phyloP scores from a whole-genome alignment of 2,329 filamentous ascomycete species.

The Pseudonectria buxi region DNA sequence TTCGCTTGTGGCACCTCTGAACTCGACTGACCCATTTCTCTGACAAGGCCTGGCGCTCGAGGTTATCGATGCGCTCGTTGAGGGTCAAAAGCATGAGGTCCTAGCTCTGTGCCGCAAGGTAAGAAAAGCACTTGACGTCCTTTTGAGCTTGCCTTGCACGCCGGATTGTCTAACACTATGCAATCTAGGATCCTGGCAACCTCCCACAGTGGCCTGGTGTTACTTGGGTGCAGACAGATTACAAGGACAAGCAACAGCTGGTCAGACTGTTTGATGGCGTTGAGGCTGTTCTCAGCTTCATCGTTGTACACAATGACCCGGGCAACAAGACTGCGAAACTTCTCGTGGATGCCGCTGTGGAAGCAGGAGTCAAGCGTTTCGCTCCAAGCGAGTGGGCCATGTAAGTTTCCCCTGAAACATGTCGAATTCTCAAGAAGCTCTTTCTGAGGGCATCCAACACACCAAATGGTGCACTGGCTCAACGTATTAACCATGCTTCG shows the following conservation, averaged over 20 bases:
- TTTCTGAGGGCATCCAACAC: background rate
- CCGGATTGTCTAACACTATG: background rate
- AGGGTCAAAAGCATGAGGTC: constrained; percentile 42
- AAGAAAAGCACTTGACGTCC: constrained; percentile 2
- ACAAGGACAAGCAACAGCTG: constrained; percentile 27
- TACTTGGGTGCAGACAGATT: constrained; percentile 36
- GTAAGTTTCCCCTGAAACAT: constrained; percentile 23
- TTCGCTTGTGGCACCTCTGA: too few relatives aligned
- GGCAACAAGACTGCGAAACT: constrained; percentile 28
- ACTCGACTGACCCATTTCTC: background rate
- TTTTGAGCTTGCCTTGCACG: background rate
- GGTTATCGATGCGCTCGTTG: constrained; percentile 42
- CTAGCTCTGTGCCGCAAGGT: constrained; percentile 41
- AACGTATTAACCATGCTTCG: background rate
- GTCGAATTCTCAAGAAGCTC: too few relatives aligned
- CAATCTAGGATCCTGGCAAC: background rate
- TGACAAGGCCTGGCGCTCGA: constrained; percentile 21
- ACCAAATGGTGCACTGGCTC: too few relatives aligned
- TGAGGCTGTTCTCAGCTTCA: constrained; percentile 45
- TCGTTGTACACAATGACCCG: constrained; percentile 29
- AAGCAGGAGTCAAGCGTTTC: constrained; percentile 51
- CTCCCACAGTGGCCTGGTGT: constrained; percentile 18
- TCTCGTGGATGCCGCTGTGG: constrained; percentile 48
- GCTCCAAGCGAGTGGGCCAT: constrained; percentile 50
- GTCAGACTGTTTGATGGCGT: constrained; percentile 33